Conservation (phyloP, 495 filamentous ascomycete genomes). For the Podospora sp. region DNA sequence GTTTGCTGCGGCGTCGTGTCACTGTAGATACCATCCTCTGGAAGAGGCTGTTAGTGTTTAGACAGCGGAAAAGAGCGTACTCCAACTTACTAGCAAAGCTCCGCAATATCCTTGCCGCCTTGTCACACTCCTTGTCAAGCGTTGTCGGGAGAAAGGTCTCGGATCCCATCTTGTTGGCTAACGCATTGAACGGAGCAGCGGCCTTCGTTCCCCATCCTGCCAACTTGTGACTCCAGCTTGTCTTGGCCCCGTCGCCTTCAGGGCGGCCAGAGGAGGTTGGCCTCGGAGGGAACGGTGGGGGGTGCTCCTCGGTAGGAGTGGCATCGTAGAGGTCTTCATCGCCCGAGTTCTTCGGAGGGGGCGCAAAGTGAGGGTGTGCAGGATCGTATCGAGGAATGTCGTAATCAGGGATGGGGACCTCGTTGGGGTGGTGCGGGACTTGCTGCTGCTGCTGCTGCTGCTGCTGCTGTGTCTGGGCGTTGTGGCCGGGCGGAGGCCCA, state of each 20-base stretch:
- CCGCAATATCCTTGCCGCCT: slow-evolving; percentile 77
- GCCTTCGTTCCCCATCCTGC: slow-evolving; percentile 37
- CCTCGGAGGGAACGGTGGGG: slow-evolving; percentile 23
- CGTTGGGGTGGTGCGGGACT: slow-evolving; percentile 29
- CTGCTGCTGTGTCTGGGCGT: background rate
- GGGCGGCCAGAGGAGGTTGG: slow-evolving; percentile 8
- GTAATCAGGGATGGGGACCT: slow-evolving; percentile 36
- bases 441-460: background rate
- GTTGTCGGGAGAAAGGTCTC: slow-evolving; percentile 79
- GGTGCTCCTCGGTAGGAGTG: slow-evolving; percentile 30
- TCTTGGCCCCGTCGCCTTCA: slow-evolving; percentile 25
- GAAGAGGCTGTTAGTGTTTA: background rate
- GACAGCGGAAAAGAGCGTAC: background rate
- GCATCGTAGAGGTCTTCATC: slow-evolving; percentile 34
- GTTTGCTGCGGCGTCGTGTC: slow-evolving; percentile 20
- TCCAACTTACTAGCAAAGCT: slow-evolving; percentile 70
- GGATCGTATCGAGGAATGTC: slow-evolving; percentile 34
- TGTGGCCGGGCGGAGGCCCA: slow-evolving; percentile 22
- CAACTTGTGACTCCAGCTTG: slow-evolving; percentile 31
- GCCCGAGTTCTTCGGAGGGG: slow-evolving; percentile 1
- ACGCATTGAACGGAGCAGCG: slow-evolving; percentile 66
- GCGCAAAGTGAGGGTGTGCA: slow-evolving; percentile 30
- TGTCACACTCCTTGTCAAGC: slow-evolving; percentile 82
- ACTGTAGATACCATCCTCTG: slow-evolving; percentile 40
- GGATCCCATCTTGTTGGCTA: slow-evolving; percentile 60